Conservation (phyloP, 352 stramenopile species). For the Globisporangium parvum region DNA sequence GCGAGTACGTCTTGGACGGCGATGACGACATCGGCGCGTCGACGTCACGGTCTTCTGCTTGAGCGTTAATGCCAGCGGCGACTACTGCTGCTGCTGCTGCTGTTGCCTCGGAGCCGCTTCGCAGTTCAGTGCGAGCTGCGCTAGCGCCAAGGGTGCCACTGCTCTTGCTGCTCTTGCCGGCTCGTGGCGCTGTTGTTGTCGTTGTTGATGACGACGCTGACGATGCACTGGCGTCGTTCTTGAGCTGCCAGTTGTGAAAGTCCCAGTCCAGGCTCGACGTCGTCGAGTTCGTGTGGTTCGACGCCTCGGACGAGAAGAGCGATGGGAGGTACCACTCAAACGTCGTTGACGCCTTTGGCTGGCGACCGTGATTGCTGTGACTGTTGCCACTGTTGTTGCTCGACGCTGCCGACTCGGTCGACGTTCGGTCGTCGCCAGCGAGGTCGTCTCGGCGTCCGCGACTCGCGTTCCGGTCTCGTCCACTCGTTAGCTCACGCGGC, state of each 20-base stretch:
- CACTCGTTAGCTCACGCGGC: slow-evolving; percentile 15
- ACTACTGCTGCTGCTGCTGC: too few relatives aligned
- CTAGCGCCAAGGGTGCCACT: neutral
- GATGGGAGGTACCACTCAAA: slow-evolving; percentile 76
- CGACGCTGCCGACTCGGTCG: slow-evolving; percentile 8
- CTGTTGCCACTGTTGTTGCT: neutral
- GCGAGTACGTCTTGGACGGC: slow-evolving; percentile 43
- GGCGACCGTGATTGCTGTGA: neutral
- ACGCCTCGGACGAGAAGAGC: slow-evolving; percentile 66
- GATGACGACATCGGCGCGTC: neutral
- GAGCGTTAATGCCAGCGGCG: neutral
- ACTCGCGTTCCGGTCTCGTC: neutral
- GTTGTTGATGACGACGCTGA: neutral
- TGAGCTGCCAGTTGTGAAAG: slow-evolving; percentile 54
- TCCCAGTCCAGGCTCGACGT: slow-evolving; percentile 71
- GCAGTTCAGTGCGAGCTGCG: slow-evolving; percentile 1
- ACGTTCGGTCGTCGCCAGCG: slow-evolving; percentile 16
- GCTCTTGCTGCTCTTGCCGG: neutral
- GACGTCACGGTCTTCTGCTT: neutral
- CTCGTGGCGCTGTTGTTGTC: neutral
- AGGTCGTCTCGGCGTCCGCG: slow-evolving; percentile 11
- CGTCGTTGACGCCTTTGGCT: slow-evolving; percentile 27
- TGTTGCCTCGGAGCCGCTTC: slow-evolving; percentile 4
- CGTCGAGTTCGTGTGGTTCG: slow-evolving; percentile 40
- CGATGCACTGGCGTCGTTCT: slow-evolving; percentile 6